Percentiles rank a stretch among this genome's conserved stretches.
These are phyloP conservation scores for Candida nanaspora DNA, from an alignment of 805 yeast species.

Conservation along the genomic window DNA sequence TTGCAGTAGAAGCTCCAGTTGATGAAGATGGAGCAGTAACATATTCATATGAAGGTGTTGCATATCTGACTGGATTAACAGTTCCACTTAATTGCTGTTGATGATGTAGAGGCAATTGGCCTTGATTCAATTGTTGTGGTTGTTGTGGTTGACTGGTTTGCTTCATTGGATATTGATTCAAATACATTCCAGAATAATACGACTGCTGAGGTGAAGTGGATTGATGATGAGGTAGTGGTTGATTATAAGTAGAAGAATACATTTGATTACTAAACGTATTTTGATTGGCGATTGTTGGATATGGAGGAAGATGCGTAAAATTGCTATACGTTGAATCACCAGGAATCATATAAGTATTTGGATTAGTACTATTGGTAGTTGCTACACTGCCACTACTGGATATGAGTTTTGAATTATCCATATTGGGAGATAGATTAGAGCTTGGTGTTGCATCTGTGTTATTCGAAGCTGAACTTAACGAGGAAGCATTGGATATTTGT, in stretches of 20 bases:
- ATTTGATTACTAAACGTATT: not conserved
- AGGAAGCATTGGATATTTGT: not conserved
- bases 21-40: not conserved
- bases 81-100: not conserved
- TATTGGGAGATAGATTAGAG: not conserved
- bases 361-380: too few relatives aligned
- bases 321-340: too few relatives aligned
- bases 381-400: not conserved
- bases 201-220: too few relatives aligned
- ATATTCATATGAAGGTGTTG: not conserved
- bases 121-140: not conserved
- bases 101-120: not conserved
- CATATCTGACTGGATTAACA: too few relatives aligned
- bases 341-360: too few relatives aligned
- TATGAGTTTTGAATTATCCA: not conserved
- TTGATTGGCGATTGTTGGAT: not conserved
- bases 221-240: not conserved
- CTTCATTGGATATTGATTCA: not conserved
- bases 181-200: not conserved
- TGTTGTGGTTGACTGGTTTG: not conserved
- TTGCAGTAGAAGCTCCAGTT: not conserved
- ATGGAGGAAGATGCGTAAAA: too few relatives aligned
- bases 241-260: not conserved
- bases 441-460: not conserved
- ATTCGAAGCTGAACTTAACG: not conserved